phyloP scores from a whole-genome alignment of 768 basidiomycete species.

The Sarcodon sp. region DNA sequence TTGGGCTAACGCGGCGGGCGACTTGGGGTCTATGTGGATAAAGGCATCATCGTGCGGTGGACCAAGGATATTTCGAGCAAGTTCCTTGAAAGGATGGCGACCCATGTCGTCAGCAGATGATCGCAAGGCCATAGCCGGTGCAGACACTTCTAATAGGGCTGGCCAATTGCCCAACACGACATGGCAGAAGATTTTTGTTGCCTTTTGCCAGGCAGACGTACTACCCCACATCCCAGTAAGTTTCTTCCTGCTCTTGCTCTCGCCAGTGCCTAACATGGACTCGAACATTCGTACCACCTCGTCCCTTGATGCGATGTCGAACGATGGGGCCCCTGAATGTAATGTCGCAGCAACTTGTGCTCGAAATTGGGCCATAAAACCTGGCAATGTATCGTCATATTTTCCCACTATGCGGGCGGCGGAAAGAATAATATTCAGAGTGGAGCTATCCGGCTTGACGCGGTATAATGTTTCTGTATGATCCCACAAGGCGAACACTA shows the following conservation, averaged over 20 bases:
- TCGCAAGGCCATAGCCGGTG: constrained; percentile 26
- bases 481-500: constrained; percentile 59
- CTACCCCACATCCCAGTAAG: constrained; percentile 15
- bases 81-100: constrained; percentile 14
- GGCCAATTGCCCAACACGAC: constrained; percentile 50
- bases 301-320: constrained; percentile 9
- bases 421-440: constrained; percentile 49
- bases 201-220: constrained; percentile 30
- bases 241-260: constrained; percentile 3
- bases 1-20: constrained; percentile 3
- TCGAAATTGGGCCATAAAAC: constrained; percentile 31
- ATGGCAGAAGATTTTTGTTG: constrained; percentile 37
- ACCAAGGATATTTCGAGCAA: constrained; percentile 15
- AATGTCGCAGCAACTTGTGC: constrained; percentile 1
- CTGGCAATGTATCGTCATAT: constrained; percentile 36
- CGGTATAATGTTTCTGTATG: constrained; percentile 45
- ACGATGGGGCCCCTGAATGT: constrained; percentile 1
- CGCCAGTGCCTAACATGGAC: constrained; percentile 14
- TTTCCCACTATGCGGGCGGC: constrained; percentile 40
- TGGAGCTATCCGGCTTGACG: constrained; percentile 36
- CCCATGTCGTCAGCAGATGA: constrained; percentile 10
- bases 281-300: constrained; percentile 17
- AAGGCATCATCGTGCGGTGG: background rate
- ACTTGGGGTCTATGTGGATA: background rate
- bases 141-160: constrained; percentile 15